Evolutionary conservation across 2,329 filamentous ascomycete species (phyloP), one percentile per base, ranked within the genome.

Genomic region (Cladosporium phlei): DNA sequence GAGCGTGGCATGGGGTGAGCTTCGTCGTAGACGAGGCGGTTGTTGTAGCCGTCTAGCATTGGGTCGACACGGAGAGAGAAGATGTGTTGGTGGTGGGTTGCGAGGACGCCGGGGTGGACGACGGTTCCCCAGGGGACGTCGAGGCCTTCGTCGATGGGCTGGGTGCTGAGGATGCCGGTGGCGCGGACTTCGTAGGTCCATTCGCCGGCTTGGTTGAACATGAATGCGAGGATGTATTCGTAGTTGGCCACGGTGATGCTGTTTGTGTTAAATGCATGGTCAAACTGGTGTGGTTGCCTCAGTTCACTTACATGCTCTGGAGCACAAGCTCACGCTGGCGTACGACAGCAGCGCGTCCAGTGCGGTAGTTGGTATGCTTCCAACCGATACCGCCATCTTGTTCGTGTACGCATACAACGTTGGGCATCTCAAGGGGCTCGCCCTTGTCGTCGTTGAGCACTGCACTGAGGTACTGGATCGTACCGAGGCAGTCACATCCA

Each of bases 31-130:
- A 72, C 63, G 19, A 73, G 55, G 22, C 71, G 63, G 61, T 75
- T 72, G 43, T 64, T 48, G 56, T 66, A 60, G 48, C 73, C 68
- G 51, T 76, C 69, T 48, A 75, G 62, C 55, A 66, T 63, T 24
- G 72, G 64, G 63, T 77, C 66, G 49, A 78, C 55, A 47, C 74
- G 66, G 52, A 77, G 58, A 52, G 68, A 63, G 69, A 90, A 88
- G 62, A 88, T 85, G 65, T 89, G 86, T 60, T 90, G 85, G 59
- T 89, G 85, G 65, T 85, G 80, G 0, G 73, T 71, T 2, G 82
- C 84, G 25, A 88, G 76, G 12, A 84, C 82, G 33, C 83, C 82
- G 0, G 82, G 82, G 49, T 83, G 80, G 4, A 86, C 81, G 30
- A 85, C 76, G 1, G 82, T 86, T 25, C 82, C 83, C 69, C 78